phyloP scores from a whole-genome alignment of 345 rosid genomes.

The Pseudoturritis turrita region DNA sequence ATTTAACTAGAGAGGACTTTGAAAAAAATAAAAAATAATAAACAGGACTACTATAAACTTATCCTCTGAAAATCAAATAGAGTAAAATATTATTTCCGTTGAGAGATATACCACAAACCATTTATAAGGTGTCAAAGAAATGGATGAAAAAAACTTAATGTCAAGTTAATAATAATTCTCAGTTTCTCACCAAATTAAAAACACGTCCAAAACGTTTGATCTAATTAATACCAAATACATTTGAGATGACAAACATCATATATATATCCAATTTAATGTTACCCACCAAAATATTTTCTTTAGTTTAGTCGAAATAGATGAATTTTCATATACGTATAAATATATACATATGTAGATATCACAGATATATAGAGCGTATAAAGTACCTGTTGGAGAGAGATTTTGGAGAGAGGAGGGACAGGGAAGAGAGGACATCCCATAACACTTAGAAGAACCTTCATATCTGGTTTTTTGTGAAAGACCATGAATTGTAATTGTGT shows the following conservation, averaged over 20 bases:
- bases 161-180: constrained; percentile 9
- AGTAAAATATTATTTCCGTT: neutral
- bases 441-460: constrained; percentile 68
- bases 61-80: neutral
- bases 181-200: constrained; percentile 4
- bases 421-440: constrained; percentile 93
- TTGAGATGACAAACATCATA: neutral
- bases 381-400: constrained; percentile 46
- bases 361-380: neutral
- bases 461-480: constrained; percentile 51
- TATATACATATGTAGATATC: neutral
- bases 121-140: neutral
- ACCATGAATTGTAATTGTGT: constrained; percentile 43
- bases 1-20: neutral
- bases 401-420: constrained; percentile 44
- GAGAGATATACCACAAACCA: constrained; percentile 6
- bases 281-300: neutral
- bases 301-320: neutral
- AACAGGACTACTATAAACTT: neutral
- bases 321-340: neutral
- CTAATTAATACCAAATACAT: neutral
- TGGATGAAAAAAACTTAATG: neutral
- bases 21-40: neutral
- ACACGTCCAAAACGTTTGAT: constrained; percentile 14
- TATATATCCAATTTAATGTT: neutral